Base-by-base conservation (phyloP, 2,329 filamentous ascomycete species). In the Beauveria bassiana region DNA sequence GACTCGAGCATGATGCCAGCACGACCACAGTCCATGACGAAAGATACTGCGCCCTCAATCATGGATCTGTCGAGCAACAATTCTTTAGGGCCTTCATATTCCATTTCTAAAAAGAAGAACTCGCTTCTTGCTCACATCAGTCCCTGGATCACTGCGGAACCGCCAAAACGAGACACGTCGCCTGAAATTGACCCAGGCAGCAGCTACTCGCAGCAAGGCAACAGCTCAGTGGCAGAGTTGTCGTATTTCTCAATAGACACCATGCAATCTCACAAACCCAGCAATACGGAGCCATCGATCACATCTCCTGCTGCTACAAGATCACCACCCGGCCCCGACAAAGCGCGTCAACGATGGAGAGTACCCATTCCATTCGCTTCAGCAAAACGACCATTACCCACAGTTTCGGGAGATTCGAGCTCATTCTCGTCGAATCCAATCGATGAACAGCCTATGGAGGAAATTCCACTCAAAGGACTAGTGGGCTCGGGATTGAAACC, bases 401-500 rank as follows among this genome's bases (percentile, higher is more conserved):
- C 64, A n/a, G 43, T 67, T 1, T 70, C 72, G 0, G 68, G 66
- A 7, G 74, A 77, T 54, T 70, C 73, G 2, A 75, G 70, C 61
- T 76, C 74, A 0, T 51, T 74, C 6, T 75, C 74, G 2, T 76
- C 74, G 12, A 66, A 68, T 1, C 66, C 69, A 0, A 40, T 73
- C 6, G 63, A 75, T 65, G 63, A 68, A 40, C 73, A 75, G 53
- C 73, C 68, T 49, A 66, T 74, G 0, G 74, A 77, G 26, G 74
- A 76, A 56, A 72, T 77, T n/a, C 68, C 70, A 2, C 64, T 77
- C 12, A 69, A 68, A 45, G 67, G 61, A n/a, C 62, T 76, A 34
- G 62, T 68, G 2, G 70, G 53, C 28, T 26, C 26, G 3, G 61
- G 65, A 4, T 65, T 70, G 18, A 77, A 73, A 59, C 45, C 62